Conservation (phyloP, 2,329 filamentous ascomycete genomes). For the Ceratocystiopsis sp. region DNA sequence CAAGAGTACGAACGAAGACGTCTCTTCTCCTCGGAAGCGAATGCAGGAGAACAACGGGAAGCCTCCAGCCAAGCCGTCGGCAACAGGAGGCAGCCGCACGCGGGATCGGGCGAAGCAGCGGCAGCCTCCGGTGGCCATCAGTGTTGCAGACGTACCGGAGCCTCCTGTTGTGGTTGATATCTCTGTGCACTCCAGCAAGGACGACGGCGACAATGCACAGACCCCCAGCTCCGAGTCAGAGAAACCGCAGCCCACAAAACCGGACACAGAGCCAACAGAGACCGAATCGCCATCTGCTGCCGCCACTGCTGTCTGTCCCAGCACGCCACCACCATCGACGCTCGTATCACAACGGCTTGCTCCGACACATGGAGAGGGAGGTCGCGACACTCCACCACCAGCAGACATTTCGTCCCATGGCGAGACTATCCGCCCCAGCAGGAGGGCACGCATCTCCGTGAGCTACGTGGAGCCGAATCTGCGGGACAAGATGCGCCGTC, state of each 20-base stretch:
- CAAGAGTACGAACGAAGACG: constrained; percentile 43
- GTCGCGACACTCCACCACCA: constrained; percentile 41
- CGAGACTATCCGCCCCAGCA: constrained; percentile 45
- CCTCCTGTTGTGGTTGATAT: constrained; percentile 6
- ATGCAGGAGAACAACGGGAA: constrained; percentile 13
- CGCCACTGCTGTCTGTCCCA: constrained; percentile 1
- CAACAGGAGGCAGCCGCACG: neutral
- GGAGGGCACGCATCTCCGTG: constrained; percentile 49
- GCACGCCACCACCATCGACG: constrained; percentile 2
- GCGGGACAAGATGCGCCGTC: constrained; percentile 67
- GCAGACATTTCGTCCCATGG: constrained; percentile 35
- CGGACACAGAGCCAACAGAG: no score
- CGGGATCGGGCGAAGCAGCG: constrained; percentile 10
- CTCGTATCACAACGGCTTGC: constrained; percentile 21
- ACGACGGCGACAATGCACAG: neutral
- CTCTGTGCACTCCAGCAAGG: neutral
- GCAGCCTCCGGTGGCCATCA: constrained; percentile 15
- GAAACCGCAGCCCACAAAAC: no score
- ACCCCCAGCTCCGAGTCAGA: neutral
- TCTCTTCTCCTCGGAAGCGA: constrained; percentile 40
- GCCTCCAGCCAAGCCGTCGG: constrained; percentile 4
- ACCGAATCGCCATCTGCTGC: no score
- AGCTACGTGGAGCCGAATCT: constrained; percentile 75
- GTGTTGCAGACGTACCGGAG: constrained; percentile 4
- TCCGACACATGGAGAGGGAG: constrained; percentile 10